phyloP scores from a whole-genome alignment of 371 early-diverging fungal genomes.

The Mortierella sp. region DNA sequence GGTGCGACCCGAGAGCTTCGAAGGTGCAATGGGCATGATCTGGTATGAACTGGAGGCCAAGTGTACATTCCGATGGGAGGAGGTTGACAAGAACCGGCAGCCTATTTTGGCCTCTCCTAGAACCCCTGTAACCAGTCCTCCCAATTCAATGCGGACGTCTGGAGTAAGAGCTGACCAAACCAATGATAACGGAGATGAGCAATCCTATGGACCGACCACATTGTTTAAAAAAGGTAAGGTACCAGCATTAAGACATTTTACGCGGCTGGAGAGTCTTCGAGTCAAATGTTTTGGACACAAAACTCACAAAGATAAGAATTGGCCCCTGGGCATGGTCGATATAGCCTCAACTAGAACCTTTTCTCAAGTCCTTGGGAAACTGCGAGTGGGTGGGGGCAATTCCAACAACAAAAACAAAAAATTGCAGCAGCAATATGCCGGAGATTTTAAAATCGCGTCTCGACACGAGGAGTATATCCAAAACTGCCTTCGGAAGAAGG shows the following conservation, averaged over 20 bases:
- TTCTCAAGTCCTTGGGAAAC: constrained; percentile 6
- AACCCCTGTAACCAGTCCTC: not conserved
- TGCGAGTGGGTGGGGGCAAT: not conserved
- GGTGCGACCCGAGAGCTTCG: constrained; percentile 13
- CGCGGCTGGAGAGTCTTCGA: no score
- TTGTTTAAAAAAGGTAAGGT: not conserved
- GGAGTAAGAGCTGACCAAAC: not conserved
- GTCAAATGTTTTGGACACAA: no score
- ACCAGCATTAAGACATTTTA: not conserved
- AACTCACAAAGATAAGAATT: no score
- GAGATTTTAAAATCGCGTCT: not conserved
- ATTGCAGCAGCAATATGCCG: not conserved
- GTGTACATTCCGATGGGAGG: constrained; percentile 8
- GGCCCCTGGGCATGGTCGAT: not conserved
- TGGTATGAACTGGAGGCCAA: constrained; percentile 15
- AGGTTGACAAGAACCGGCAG: not conserved
- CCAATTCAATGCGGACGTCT: no score
- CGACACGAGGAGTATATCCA: not conserved
- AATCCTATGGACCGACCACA: not conserved
- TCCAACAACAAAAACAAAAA: not conserved
- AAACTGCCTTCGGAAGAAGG: no score
- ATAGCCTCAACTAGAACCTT: constrained; percentile 1
- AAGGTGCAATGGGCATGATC: constrained; percentile 11
- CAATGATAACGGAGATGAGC: not conserved
- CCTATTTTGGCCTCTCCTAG: not conserved